Evolutionary conservation across 345 rosid species (phyloP).

Genomic region (Melastoma malabathricum): DNA sequence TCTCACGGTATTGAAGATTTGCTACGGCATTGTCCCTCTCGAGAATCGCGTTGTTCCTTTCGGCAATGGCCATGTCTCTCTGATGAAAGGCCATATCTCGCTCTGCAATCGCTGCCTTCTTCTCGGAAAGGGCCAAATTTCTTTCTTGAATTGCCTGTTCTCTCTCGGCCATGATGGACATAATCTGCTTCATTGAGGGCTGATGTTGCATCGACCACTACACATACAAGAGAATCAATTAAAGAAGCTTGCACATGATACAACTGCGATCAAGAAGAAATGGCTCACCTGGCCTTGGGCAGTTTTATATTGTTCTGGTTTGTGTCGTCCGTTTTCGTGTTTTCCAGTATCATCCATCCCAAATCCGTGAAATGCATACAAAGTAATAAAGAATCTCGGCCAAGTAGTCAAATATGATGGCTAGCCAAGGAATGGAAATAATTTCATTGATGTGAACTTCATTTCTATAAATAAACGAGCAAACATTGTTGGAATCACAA

Average conservation of each 20-base stretch:
- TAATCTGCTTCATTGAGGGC: constrained; percentile 99
- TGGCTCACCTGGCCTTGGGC: constrained; percentile 68
- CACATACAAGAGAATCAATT: constrained; percentile 11
- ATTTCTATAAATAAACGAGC: too few species aligned
- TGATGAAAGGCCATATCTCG: constrained; percentile 88
- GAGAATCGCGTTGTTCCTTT: constrained; percentile 72
- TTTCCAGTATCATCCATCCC: constrained; percentile 90
- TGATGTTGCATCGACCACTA: constrained; percentile 95
- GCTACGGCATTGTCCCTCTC: constrained; percentile 85
- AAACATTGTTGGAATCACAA: too few species aligned
- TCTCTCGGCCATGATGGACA: constrained; percentile 90
- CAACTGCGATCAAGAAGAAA: constrained; percentile 3
- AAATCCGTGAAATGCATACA: constrained; percentile 4
- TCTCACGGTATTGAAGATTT: constrained; percentile 76
- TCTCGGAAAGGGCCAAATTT: constrained; percentile 81
- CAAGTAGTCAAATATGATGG: too few species aligned
- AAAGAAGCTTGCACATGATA: neutral
- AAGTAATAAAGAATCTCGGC: too few species aligned
- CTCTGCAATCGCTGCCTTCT: constrained; percentile 82
- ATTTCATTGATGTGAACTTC: too few species aligned
- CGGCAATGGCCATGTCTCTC: constrained; percentile 87
- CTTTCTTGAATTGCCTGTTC: constrained; percentile 93
- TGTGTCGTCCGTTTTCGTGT: constrained; percentile 84
- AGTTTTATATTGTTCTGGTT: constrained; percentile 54
- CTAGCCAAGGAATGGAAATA: too few species aligned